Evolutionary conservation across 495 filamentous ascomycete genomes (phyloP).

Genomic region (Chaetomium tenue): DNA sequence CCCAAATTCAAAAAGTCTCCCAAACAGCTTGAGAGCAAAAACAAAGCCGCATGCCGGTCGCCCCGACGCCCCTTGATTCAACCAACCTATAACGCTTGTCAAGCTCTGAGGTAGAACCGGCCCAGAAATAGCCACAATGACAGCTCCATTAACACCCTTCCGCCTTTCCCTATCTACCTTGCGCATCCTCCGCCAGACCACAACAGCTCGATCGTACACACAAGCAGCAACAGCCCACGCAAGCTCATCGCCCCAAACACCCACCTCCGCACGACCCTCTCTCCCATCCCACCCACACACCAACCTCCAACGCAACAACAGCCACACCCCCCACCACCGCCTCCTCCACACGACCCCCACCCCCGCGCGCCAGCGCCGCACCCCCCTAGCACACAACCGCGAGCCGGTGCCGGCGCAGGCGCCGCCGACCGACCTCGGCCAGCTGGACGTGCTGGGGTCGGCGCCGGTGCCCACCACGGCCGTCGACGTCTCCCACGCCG

Average conservation of each 20-base stretch:
- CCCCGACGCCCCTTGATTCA: neutral
- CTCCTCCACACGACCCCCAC: conserved; percentile 3
- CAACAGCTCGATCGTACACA: conserved; percentile 13
- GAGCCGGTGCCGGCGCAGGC: conserved; percentile 26
- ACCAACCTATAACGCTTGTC: neutral
- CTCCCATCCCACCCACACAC: neutral
- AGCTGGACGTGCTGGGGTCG: conserved; percentile 75
- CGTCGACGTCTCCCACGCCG: conserved; percentile 71
- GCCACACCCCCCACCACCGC: neutral
- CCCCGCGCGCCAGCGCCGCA: neutral
- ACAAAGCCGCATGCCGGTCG: neutral
- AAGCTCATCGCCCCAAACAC: neutral
- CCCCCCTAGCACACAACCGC: conserved; percentile 26
- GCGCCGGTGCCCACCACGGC: conserved; percentile 73
- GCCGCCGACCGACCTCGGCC: conserved; percentile 66
- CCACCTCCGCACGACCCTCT: neutral
- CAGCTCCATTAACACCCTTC: conserved; percentile 9
- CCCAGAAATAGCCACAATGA: conserved; percentile 13
- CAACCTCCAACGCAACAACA: neutral
- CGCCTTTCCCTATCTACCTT: conserved; percentile 11
- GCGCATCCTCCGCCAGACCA: conserved; percentile 16
- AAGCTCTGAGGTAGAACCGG: neutral
- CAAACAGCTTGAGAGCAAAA: neutral
- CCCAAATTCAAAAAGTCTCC: neutral
- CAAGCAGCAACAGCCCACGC: neutral